A percentile compares a stretch with the other conserved stretches of the same genome.
Evolutionary conservation across 441 rosid species (phyloP).

Genomic region (Populus tomentosa): DNA sequence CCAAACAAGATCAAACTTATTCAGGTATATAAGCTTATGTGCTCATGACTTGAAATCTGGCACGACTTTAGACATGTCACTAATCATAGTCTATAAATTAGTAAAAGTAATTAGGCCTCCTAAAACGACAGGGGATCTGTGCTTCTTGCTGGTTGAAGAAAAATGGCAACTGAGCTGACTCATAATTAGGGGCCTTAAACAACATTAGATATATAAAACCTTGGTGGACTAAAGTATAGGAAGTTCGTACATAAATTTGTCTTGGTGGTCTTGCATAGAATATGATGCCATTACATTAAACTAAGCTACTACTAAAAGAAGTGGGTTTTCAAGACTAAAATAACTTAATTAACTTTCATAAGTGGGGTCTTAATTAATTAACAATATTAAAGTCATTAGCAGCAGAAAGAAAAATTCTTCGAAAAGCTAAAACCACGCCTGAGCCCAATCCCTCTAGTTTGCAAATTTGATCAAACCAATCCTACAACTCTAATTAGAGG

Average conservation of each 20-base stretch:
- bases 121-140: neutral
- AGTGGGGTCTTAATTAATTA: too few relatives aligned
- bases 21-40: too few relatives aligned
- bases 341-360: neutral
- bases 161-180: neutral
- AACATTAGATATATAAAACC: neutral
- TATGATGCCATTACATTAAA: neutral
- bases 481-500: neutral
- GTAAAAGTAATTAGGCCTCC: neutral
- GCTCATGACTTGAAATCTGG: neutral
- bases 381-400: neutral
- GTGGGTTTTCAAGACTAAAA: neutral
- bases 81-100: neutral
- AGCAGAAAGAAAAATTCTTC: neutral
- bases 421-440: neutral
- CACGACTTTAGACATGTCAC: neutral
- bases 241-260: neutral
- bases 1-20: neutral
- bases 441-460: neutral
- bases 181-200: neutral
- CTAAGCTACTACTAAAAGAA: neutral
- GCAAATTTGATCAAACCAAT: neutral
- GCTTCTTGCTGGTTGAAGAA: neutral
- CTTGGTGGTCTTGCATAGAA: neutral
- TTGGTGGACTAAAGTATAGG: neutral